These are phyloP conservation scores for Malus fusca DNA, from an alignment of 306 rosid genomes.

Conservation along the genomic window DNA sequence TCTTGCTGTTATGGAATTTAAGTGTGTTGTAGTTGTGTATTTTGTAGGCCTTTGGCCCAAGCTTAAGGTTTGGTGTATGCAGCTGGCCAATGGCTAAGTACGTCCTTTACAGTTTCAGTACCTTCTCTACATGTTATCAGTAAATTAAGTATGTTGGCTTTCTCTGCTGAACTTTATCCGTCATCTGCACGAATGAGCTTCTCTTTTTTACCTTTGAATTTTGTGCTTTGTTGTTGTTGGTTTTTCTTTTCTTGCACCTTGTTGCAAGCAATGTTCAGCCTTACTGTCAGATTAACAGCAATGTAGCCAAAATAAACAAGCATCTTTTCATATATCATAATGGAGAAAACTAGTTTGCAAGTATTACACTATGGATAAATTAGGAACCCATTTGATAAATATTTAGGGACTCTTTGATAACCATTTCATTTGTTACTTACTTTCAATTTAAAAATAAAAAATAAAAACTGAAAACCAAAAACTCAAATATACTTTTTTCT, in stretches of 20 bases:
- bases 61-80: background rate
- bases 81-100: background rate
- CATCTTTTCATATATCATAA: too few species aligned
- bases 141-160: background rate
- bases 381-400: too few species aligned
- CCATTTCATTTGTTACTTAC: too few species aligned
- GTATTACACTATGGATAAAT: too few species aligned
- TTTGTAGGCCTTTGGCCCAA: conserved; percentile 27
- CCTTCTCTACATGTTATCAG: background rate
- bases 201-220: background rate
- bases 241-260: background rate
- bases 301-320: background rate
- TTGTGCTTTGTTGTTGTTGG: too few species aligned
- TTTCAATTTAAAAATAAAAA: too few species aligned
- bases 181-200: background rate
- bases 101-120: background rate
- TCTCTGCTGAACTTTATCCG: background rate
- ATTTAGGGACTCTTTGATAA: too few species aligned
- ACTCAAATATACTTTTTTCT: too few species aligned
- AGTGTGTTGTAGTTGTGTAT: background rate
- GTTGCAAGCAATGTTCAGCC: too few species aligned
- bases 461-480: too few species aligned
- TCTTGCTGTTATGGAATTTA: background rate
- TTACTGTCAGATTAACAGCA: too few species aligned
- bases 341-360: too few species aligned